Base-by-base conservation (phyloP, 768 basidiomycete species). In the Pisolithus tinctorius region DNA sequence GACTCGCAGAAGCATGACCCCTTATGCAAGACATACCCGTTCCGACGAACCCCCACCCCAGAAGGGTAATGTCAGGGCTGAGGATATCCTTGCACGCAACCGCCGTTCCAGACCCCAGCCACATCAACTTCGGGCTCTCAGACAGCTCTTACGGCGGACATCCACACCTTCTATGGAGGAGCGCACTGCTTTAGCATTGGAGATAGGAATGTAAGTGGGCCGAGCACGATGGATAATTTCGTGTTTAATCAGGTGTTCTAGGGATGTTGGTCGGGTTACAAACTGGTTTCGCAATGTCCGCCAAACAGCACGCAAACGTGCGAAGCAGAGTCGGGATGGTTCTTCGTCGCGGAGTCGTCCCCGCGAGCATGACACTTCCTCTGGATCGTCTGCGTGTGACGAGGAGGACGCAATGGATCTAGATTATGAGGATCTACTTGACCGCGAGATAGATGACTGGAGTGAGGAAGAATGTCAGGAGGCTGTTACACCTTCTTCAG, bases 281-380 rank as follows among this genome's bases (percentile, higher is more conserved):
- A 91, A 91, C 64, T 91, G 88, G 88, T 90, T 90, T 74, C 76
- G 88, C 34, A 91, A 91, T 62, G 74, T 90, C 51, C 79, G 88
- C 36, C 88, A 91, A 69, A 86, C 85, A 16, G 77, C 87, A n/a
- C 71, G 87, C 40, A 88, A 83, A 67, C 81, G 87, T 23, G 76
- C 79, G 51, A 81, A 75, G 68, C 79, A 71, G 55, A 63, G 68
- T 71, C 75, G 58, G 69, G 71, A 20, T 44, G 45, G 31, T 25
- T 50, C 60, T 9, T 43, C 36, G 36, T 20, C 36, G 7, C 50
- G 39, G 30, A 14, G 76, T 71, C 54, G 73, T 74, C 47, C 71
- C 42, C 44, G 58, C 55, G 47, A 83, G 23, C 81, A 79, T 31
- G 68, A 76, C 47, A 70, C 64, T n/a, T 74, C 74, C 1, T 73